Percentiles rank a stretch among this genome's conserved stretches.
These are phyloP conservation scores for Cytospora schulzeri DNA, from an alignment of 2,329 filamentous ascomycete species.

Conservation along the genomic window DNA sequence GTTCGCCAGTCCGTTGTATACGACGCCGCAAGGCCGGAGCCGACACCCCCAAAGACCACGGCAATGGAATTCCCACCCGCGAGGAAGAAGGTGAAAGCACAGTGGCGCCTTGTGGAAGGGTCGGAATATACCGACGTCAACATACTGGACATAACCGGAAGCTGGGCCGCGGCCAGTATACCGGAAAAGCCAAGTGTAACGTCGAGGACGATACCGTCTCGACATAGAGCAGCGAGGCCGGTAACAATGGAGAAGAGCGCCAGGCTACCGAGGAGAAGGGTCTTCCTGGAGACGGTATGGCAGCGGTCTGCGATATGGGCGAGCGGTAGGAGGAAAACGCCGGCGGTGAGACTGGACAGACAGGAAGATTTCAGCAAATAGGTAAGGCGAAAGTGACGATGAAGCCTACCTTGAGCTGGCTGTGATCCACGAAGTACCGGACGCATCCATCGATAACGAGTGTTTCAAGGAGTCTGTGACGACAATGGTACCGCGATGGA, in stretches of 20 bases:
- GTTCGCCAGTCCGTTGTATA: constrained; percentile 35
- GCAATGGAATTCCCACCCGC: constrained; percentile 37
- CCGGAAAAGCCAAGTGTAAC: constrained; percentile 37
- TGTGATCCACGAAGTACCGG: constrained; percentile 6
- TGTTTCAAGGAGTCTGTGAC: constrained; percentile 13
- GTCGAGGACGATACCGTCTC: constrained; percentile 36
- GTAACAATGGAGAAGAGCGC: constrained; percentile 35
- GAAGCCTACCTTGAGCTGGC: constrained; percentile 1
- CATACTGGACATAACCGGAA: constrained; percentile 38
- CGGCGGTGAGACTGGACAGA: constrained; percentile 1
- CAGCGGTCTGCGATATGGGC: constrained; percentile 2
- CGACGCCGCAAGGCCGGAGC: constrained; percentile 35
- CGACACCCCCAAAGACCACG: constrained; percentile 39
- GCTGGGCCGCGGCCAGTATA: constrained; percentile 37
- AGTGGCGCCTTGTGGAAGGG: constrained; percentile 37
- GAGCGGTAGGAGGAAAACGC: constrained; percentile 10
- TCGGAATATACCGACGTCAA: constrained; percentile 37
- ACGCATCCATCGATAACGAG: constrained; percentile 8
- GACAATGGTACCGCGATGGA: constrained; percentile 11
- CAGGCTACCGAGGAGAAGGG: constrained; percentile 36
- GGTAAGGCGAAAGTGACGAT: not conserved
- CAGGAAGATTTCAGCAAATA: not conserved
- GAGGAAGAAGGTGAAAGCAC: constrained; percentile 39
- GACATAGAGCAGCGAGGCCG: constrained; percentile 34
- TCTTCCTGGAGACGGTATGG: constrained; percentile 32